Evolutionary conservation across 768 basidiomycete species (phyloP).

Genomic region (Leccinum sublutescens): DNA sequence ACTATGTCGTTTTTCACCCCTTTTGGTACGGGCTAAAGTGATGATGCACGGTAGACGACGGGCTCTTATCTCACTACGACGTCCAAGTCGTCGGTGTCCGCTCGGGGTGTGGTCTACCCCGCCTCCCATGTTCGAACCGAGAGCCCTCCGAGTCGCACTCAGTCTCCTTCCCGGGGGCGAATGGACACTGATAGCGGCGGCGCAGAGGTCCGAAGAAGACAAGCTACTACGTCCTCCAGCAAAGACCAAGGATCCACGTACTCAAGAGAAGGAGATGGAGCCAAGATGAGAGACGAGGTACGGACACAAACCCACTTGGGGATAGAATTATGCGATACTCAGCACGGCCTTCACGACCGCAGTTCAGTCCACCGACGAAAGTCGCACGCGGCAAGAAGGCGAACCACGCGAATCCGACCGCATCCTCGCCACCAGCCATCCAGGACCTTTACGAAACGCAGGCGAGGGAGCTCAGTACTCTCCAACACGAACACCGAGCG

Average conservation of each 20-base stretch:
- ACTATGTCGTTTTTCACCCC: neutral
- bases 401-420: neutral
- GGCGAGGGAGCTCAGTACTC: constrained; percentile 3
- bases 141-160: neutral
- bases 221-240: neutral
- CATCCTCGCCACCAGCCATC: neutral
- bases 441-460: constrained; percentile 6
- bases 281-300: constrained; percentile 10
- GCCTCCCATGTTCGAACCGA: neutral
- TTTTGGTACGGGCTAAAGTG: neutral
- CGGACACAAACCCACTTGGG: neutral
- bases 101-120: neutral
- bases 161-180: neutral
- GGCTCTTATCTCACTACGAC: neutral
- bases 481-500: constrained; percentile 3
- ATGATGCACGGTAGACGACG: neutral
- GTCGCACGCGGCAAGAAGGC: neutral
- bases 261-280: neutral
- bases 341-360: neutral
- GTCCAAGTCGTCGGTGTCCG: neutral
- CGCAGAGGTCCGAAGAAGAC: neutral
- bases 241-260: neutral
- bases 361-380: constrained; percentile 5
- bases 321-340: neutral
- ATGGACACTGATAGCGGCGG: neutral